Conservation (phyloP, 495 filamentous ascomycete genomes). For the Penicillium pancosmium region DNA sequence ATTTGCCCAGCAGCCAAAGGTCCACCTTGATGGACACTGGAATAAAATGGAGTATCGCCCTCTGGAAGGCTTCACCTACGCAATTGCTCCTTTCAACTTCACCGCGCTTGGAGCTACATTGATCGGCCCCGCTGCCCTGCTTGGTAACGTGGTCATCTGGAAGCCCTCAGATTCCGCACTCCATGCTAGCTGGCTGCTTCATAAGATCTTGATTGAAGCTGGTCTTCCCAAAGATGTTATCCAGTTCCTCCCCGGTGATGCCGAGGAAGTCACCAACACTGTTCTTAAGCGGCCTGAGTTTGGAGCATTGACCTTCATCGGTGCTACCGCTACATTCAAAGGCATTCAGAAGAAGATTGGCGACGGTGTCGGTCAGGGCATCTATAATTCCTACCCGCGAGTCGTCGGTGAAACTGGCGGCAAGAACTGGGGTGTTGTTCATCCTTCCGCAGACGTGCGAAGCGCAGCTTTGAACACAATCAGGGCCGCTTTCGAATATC, state of each 20-base stretch:
- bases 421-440: conserved; percentile 86
- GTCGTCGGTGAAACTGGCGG: conserved; percentile 86
- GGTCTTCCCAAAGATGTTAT: conserved; percentile 78
- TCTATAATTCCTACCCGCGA: conserved; percentile 73
- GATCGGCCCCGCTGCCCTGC: conserved; percentile 68
- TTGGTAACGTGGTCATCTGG: conserved; percentile 87
- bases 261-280: conserved; percentile 69
- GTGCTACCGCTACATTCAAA: conserved; percentile 76
- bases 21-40: conserved; percentile 59
- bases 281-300: conserved; percentile 70
- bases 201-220: conserved; percentile 80
- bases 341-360: conserved; percentile 73
- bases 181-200: conserved; percentile 71
- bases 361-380: conserved; percentile 63
- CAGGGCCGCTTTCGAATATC: conserved; percentile 83
- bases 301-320: conserved; percentile 77
- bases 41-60: conserved; percentile 78
- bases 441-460: conserved; percentile 68
- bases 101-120: conserved; percentile 85
- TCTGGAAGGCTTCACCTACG: conserved; percentile 68
- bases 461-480: conserved; percentile 79
- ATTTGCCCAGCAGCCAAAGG: conserved; percentile 70
- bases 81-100: conserved; percentile 51
- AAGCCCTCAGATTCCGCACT: conserved; percentile 82
- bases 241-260: conserved; percentile 80